Evolutionary conservation across 345 rosid genomes (phyloP).

Genomic region (Corymbia maculata): DNA sequence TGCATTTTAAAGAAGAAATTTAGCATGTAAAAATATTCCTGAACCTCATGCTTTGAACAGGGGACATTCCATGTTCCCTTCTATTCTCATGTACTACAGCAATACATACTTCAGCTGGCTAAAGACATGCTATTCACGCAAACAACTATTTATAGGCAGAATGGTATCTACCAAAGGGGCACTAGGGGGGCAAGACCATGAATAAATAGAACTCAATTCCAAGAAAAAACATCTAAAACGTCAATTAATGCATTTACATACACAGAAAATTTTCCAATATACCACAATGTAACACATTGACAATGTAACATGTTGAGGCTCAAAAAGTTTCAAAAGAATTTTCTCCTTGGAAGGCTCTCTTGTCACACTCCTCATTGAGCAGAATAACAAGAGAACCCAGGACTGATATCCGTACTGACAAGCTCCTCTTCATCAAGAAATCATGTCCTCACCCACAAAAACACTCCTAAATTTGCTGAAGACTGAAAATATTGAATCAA

Average conservation of each 20-base stretch:
- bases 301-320: not conserved
- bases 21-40: not conserved
- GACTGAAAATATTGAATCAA: not conserved
- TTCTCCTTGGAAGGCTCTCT: not conserved
- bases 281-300: not conserved
- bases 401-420: not conserved
- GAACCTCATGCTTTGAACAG: not conserved
- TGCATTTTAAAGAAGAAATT: not conserved
- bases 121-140: not conserved
- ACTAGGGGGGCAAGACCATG: not conserved
- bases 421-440: not conserved
- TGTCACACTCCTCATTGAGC: not conserved
- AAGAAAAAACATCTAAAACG: not conserved
- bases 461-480: not conserved
- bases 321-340: not conserved
- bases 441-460: not conserved
- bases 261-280: not conserved
- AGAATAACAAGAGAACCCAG: not conserved
- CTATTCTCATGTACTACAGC: not conserved
- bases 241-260: not conserved
- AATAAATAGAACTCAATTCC: not conserved
- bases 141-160: not conserved
- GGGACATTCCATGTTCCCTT: not conserved
- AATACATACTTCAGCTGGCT: not conserved
- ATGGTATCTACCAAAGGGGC: not conserved